Base-by-base conservation (phyloP, 257 asterid genomes). In the Primulina tabacum region DNA sequence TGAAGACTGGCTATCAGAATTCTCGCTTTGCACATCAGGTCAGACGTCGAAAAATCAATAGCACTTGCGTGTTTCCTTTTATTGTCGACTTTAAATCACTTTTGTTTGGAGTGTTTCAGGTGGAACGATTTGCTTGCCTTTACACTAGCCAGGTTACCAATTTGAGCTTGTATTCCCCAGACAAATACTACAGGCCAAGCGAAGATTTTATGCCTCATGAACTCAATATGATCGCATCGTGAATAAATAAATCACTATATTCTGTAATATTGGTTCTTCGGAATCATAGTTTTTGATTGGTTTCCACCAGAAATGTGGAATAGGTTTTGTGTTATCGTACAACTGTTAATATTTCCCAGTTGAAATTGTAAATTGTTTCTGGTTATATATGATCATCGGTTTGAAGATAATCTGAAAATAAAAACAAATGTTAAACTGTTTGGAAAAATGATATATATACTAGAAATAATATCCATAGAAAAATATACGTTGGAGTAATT, bases 11-110 rank as follows among this genome's bases (percentile, higher is more conserved):
- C 26, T 89, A 90, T 79, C 99, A 94, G 77, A 94, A 85, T 75
- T 94, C 99, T 60, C 96, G 99, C 64, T 94, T 90, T 60, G 97
- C 99, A 0, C 99, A 94, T 85, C 99, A 94, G 97, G 99, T 94
- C 34, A 30, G 62, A 58, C 26, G 17, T 16, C 29, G 1, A 8
- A 17, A 28, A 32, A 12, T 68, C 65, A 14, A 18, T 14, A 18
- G 4, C 28, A 71, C 50, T 62, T 32, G 17, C 32, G 30, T 10
- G 35, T 62, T 26, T 71, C 18, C 28, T 29, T 28, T 18, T 1
- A 21, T 24, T 16, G 1, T 47, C 16, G 20, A 21, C 21, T 4
- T 37, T 55, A 5, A 4, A n/a, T 2, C 8, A 58, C 1, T 58
- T 21, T 61, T n/a, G 18, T 40, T 28, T 18, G 8, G 53, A 2